phyloP scores from a whole-genome alignment of 192 early-diverging fungal genomes.

The Coemansia sp. region DNA sequence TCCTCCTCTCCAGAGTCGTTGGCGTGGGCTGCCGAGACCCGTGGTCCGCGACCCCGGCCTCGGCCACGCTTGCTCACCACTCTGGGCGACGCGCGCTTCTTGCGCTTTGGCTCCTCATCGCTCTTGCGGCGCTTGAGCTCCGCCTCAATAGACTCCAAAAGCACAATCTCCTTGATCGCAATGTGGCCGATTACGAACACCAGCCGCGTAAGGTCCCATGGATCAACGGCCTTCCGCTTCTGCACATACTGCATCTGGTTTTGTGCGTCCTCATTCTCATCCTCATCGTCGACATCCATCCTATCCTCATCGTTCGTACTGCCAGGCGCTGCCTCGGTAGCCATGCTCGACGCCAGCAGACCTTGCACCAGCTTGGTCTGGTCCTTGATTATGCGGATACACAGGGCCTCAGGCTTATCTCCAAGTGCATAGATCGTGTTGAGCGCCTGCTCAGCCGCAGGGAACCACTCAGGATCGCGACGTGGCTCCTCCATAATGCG shows the following conservation, averaged over 20 bases:
- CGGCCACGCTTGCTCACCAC: constrained; percentile 37
- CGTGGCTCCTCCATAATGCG: constrained; percentile 52
- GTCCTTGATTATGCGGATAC: constrained; percentile 71
- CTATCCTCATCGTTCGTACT: neutral
- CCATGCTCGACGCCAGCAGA: constrained; percentile 20
- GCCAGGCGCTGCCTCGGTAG: constrained; percentile 1
- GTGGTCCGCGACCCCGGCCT: constrained; percentile 15
- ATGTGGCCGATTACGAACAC: constrained; percentile 94
- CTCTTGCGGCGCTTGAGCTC: constrained; percentile 85
- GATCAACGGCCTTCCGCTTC: constrained; percentile 42
- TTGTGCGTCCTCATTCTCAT: constrained; percentile 18
- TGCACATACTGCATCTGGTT: neutral
- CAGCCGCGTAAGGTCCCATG: constrained; percentile 82
- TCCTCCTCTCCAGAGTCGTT: constrained; percentile 18
- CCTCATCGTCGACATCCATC: constrained; percentile 38
- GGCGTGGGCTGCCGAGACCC: neutral
- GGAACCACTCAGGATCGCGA: constrained; percentile 69
- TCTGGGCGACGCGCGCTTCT: constrained; percentile 36
- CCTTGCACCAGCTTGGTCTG: constrained; percentile 68
- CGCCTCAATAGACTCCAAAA: constrained; percentile 90
- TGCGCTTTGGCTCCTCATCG: constrained; percentile 43
- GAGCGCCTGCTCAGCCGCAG: constrained; percentile 89
- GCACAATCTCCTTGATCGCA: constrained; percentile 94
- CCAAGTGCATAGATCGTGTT: constrained; percentile 89
- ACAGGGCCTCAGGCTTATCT: constrained; percentile 87